Base-by-base conservation (phyloP, 2,329 filamentous ascomycete species). In the Arthrobotrys pseudoclavata region DNA sequence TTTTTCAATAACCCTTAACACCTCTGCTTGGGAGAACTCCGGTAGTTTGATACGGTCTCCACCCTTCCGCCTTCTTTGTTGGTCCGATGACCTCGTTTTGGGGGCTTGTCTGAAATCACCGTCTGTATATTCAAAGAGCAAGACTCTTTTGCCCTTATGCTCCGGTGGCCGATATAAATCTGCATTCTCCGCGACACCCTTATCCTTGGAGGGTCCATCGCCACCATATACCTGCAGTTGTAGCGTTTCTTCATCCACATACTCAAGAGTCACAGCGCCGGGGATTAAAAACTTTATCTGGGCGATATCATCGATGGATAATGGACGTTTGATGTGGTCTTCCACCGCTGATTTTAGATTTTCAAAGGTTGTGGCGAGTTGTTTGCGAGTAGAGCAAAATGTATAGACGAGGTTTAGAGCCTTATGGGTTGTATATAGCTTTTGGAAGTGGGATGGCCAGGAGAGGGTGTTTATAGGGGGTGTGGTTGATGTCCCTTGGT, bases 381-480 rank as follows among this genome's bases (percentile, higher is more conserved):
- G 92, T 83, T 97, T 97, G 53, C 96, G 90, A 0, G 95, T 95
- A 82, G 91, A 96, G 85, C 93, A 97, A 82, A 99, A 98, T 0
- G 96, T 98, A 81, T 93, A 97, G 0, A 98, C 93, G 1, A 98
- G 85, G 81, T 97, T 99, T 76, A 99, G 85, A 0, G 96, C 95
- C 77, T 90, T 89, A 83, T 98, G 92, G 0, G 91, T 92, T 83
- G 91, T 90, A 26, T 91, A 89, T 7, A 98, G 87, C 48, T 86
- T 86, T 70, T 89, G 91, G 83, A 98, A 92, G 53, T 88, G 86
- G 0, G 89, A 87, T 0, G 94, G 94, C 94, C 95, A 97, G 48
- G 64, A 69, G 6, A 63, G 22, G 2, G 52, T 20, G 22, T 45
- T n/a, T 29, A 34, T 0, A 24, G 13, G 3, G 13, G 37, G 10